Base-by-base conservation (phyloP, 2,329 filamentous ascomycete species). In the Leptoxyphium fumago region DNA sequence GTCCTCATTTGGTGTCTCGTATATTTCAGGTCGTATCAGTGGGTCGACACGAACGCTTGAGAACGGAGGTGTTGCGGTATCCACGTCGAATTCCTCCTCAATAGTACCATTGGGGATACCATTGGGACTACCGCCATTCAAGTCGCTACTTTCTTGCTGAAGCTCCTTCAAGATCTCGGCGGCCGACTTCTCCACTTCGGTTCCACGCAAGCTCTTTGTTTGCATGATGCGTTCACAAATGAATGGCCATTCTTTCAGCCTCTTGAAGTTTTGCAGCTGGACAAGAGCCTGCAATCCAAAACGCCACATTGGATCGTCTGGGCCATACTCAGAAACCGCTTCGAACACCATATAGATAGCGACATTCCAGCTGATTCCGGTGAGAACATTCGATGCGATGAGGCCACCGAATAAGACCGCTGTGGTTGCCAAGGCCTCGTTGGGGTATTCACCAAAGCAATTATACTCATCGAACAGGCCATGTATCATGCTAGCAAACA, bases 341-440 rank as follows among this genome's bases (percentile, higher is more conserved):
- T 98, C 88, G n/a, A 96, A 70, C 50, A 98, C 94, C 86, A 98
- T 95, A 13, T 84, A 87, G 13, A 96, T 70, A n/a, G 85, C 91
- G 45, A 94, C 87, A 59, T 94, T 87, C 29, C 96, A 76, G 2
- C 91, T 86, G 14, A 98, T 76, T 38, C 87, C 82, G 5, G 87
- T 86, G 42, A 98, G 83, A 6, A 98, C 74, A 56, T 88, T 87
- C 65, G 86, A 91, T 42, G 88, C 88, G 56, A 98, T 94, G 51
- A 96, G 91, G 26, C 89, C 91, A 44, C 91, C 91, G 60, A 98
- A 98, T 26, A 98, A 74, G 9, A 98, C 88, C 3, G 91, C 89
- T 0, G 91, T 98, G 10, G 89, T 96, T 7, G 89, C 89, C 42
- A 98, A 69, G 5, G 91, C 91, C 58, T 95, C 89, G n/a, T 95